phyloP scores from a whole-genome alignment of 169 alveolate species.

The Ichthyophthirius multifiliis region DNA sequence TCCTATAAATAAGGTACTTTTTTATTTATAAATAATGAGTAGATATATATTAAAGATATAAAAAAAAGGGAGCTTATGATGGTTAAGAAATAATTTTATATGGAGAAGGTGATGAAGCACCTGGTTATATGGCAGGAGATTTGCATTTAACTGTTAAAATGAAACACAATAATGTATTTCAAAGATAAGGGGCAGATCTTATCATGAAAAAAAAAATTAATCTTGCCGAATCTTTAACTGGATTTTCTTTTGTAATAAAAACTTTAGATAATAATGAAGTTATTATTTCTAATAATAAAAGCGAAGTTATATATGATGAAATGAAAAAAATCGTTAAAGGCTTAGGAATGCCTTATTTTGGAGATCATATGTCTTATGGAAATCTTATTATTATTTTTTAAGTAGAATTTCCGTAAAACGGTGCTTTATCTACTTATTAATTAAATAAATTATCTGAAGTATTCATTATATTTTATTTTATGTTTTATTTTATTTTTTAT shows the following conservation, averaged over 20 bases:
- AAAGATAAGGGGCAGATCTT: constrained; percentile 94
- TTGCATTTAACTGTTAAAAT: constrained; percentile 44
- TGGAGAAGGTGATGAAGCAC: constrained; percentile 62
- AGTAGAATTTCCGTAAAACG: constrained; percentile 91
- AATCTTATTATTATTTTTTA: constrained; percentile 92
- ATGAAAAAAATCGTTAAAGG: constrained; percentile 89
- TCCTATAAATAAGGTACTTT: constrained; percentile 15
- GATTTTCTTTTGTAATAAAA: constrained; percentile 88
- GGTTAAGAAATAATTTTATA: constrained; percentile 40
- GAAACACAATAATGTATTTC: constrained; percentile 88
- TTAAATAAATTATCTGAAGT: constrained; percentile 14
- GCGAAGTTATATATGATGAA: too few relatives aligned
- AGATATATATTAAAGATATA: not conserved
- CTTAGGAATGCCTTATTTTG: constrained; percentile 96
- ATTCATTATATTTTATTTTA: too few relatives aligned
- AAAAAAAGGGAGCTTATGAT: constrained; percentile 42
- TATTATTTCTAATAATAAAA: constrained; percentile 52
- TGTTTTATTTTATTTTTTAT: not conserved
- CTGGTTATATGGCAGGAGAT: constrained; percentile 66
- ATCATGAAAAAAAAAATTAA: constrained; percentile 88
- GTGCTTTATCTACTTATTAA: constrained; percentile 23
- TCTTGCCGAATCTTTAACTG: constrained; percentile 94
- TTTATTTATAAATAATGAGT: too few relatives aligned
- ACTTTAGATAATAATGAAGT: constrained; percentile 94
- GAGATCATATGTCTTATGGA: constrained; percentile 93